Evolutionary conservation across 148 eudicot species (phyloP), one percentile per base, ranked within the genome.

Genomic region (Dysphania ambrosioides): DNA sequence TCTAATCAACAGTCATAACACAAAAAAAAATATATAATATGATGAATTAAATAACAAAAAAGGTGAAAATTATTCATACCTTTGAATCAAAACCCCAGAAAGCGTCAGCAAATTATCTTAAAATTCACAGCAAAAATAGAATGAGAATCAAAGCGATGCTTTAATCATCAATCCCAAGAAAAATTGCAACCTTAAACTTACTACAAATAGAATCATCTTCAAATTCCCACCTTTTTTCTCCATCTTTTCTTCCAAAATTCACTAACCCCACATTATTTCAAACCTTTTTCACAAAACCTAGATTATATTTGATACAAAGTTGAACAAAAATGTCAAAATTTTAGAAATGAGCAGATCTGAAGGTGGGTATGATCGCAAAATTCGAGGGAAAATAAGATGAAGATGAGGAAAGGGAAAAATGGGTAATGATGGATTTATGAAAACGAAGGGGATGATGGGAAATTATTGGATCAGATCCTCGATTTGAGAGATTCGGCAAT

Each of bases 401-500:
- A 0, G 56, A 67, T 19, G 57, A 59, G 41, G 58, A 51, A 38
- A 73, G 34, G 3, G 59, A 42, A 42, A 42, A 42, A 15, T n/a
- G n/a, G n/a, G n/a, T n/a, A n/a, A n/a, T n/a, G n/a, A n/a, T n/a
- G n/a, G n/a, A n/a, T n/a, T n/a, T n/a, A n/a, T n/a, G 13, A 1
- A 42, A 15, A 47, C 53, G 41, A 23, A 47, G 27, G 66, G 70
- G 71, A 27, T 30, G 27, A 66, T 40, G 5, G 40, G 78, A 68
- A n/a, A 60, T 57, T 26, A 66, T 76, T 64, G 78, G 82, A 79
- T 79, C 72, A 79, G 79, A 75, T 75, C 75, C 72, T 72, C 71
- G 77, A 76, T 66, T 75, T 58, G 69, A 61, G 77, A 59, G 83
- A 80, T 76, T 31, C 66, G 72, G 77, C 72, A 59, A 80, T 66